Base-by-base conservation (phyloP, 805 yeast species). In the Candida sonorensis region DNA sequence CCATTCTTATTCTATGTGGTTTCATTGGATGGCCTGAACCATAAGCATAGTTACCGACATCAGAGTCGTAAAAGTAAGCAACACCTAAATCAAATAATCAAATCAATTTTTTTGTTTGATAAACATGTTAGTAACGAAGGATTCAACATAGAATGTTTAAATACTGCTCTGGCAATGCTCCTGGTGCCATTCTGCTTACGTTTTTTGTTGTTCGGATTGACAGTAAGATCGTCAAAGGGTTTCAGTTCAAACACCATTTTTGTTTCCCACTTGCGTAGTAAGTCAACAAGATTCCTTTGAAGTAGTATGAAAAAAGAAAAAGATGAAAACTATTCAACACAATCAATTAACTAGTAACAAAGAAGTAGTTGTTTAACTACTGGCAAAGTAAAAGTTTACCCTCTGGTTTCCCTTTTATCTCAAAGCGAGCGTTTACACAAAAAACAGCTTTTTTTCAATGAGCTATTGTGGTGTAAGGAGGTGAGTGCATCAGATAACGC, bases 21-120 rank as follows among this genome's bases (percentile, higher is more conserved):
- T 92, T 92, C 98, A 92, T 92, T 25, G 97, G 97, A 59, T 92
- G 98, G 18, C 96, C 96, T 4, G 96, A 92, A 36, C 97, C 97
- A 55, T 92, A 92, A 27, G 97, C 95, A 61, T 90, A 90, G 63
- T 92, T 92, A 22, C 97, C 97, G 29, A 92, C 95, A 56, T 90
- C 98, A 18, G 95, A 75, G 57, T 81, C 90, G 51, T 81, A 81
- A 56, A 81, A 81, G 52, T 81, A 81, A 0, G 92, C 90, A 19
- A 81, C 87, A 26, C 82, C 61, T 50, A 53, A 44, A 46, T 56
- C n/a, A 57, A 27, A 25, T 29, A 33, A 29, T 25, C 10, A 24
- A 13, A 14, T 12, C 10, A 16, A 8, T 20, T 10, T 11, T 16
- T 6, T 13, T 15, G 13, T 9, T 29, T 7, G 19, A 17, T 15